These are phyloP conservation scores for Pholiota adiposa DNA, from an alignment of 1,284 basidiomycete genomes.

Conservation along the genomic window DNA sequence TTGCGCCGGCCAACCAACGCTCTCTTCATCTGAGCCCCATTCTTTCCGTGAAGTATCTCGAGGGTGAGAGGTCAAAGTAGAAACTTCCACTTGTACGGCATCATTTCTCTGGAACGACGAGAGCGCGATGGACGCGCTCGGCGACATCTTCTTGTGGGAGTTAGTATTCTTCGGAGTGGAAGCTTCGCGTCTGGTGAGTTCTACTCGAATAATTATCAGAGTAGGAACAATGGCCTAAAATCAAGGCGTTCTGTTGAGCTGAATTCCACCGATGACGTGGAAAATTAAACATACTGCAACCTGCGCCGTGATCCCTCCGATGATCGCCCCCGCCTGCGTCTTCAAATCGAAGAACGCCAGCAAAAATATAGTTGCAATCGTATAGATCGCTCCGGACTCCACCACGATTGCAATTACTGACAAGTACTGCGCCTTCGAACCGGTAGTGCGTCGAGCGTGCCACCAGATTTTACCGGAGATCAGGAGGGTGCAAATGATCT, in stretches of 20 bases:
- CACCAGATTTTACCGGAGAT: slow-evolving; percentile 22
- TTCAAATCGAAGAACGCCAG: slow-evolving; percentile 17
- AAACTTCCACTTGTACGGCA: not conserved
- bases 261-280: not conserved
- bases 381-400: slow-evolving; percentile 24
- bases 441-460: slow-evolving; percentile 11
- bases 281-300: slow-evolving; percentile 16
- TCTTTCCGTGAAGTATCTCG: not conserved
- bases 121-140: not conserved
- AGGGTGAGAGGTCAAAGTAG: not conserved
- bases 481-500: slow-evolving; percentile 10
- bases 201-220: slow-evolving; percentile 21
- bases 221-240: slow-evolving; percentile 20
- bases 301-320: slow-evolving; percentile 20
- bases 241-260: not conserved
- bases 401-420: slow-evolving; percentile 21
- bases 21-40: not conserved
- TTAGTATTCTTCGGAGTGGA: not conserved
- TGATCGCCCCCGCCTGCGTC: slow-evolving; percentile 18
- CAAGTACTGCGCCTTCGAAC: slow-evolving; percentile 10
- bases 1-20: not conserved
- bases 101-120: not conserved
- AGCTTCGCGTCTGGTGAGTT: slow-evolving; percentile 15
- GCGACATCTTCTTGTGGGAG: not conserved
- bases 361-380: slow-evolving; percentile 15